phyloP scores from a whole-genome alignment of 1,284 basidiomycete genomes.

The Athelia sp. region DNA sequence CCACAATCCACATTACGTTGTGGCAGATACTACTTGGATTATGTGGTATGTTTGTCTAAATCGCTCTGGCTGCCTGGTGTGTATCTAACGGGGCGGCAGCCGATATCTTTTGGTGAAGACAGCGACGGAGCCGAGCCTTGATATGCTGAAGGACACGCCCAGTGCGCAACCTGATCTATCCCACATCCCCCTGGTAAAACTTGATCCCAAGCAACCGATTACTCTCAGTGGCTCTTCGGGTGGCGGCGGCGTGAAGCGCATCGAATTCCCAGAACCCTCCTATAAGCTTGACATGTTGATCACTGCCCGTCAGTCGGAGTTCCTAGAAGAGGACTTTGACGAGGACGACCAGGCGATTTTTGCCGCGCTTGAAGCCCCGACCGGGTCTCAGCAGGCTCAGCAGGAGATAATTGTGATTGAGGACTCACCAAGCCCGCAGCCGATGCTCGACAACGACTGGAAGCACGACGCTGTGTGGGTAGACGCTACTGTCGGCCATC shows the following conservation, averaged over 20 bases:
- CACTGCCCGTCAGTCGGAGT: constrained; percentile 31
- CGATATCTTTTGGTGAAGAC: constrained; percentile 59
- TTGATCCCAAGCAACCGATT: constrained; percentile 30
- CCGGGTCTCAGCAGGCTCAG: constrained; percentile 1
- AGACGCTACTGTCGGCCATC: constrained; percentile 29
- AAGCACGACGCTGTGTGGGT: constrained; percentile 49
- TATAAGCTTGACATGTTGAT: constrained; percentile 44
- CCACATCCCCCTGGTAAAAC: constrained; percentile 34
- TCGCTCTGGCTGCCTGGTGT: background rate
- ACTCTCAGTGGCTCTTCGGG: constrained; percentile 2
- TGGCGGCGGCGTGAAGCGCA: constrained; percentile 12
- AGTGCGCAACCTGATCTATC: constrained; percentile 4
- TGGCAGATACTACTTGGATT: constrained; percentile 58
- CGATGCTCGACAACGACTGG: constrained; percentile 38
- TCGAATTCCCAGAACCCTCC: constrained; percentile 51
- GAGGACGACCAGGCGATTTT: constrained; percentile 46
- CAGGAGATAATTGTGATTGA: constrained; percentile 5
- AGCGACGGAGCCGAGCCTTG: background rate
- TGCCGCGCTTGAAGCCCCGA: constrained; percentile 8
- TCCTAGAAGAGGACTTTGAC: constrained; percentile 35
- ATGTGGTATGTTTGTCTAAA: constrained; percentile 44
- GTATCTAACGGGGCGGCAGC: constrained; percentile 22
- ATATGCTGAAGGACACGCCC: background rate
- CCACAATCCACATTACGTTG: constrained; percentile 46
- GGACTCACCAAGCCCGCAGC: background rate